Base-by-base conservation (phyloP, 2,329 filamentous ascomycete species). In the Penicillium rolfsii region DNA sequence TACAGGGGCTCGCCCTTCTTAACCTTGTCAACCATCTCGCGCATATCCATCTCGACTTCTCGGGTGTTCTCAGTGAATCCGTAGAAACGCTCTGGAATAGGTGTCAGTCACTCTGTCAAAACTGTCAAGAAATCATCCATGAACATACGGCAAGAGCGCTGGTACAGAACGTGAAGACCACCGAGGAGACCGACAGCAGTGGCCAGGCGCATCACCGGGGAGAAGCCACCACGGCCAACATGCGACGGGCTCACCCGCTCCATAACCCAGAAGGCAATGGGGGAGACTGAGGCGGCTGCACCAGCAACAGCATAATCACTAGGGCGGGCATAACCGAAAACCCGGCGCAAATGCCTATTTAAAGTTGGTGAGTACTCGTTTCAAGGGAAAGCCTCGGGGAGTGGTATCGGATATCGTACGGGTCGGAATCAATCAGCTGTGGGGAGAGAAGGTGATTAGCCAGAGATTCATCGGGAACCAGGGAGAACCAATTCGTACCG, bases 371-470 rank as follows among this genome's bases (percentile, higher is more conserved):
- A 62, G 76, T 70, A 69, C 50, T 55, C 46, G 38, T 56, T 66
- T 61, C 52, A 66, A 61, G 57, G 60, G 60, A 52, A 55, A 43
- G 60, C 59, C 59, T 36, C 19, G 50, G 50, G 60, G 68, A 59
- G 68, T 60, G 58, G 68, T 60, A 59, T 64, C 41, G 53, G 53
- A 41, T 56, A 28, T 79, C 89, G 76, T 93, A 97, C 93, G 95
- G 95, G 81, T 99, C 95, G 83, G 91, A 96, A 84, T 99, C 95
- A 80, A 99, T 98, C 82, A 98, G 90, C 95, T 99, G 81, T 26
- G 38, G 38, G 38, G 24, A 35, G 41, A 26, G 16, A 48, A 26
- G 30, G 14, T 22, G 46, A 59, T 70, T 66, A 69, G 70, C 69
- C 61, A 56, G 43, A 49, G 52, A 49, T 52, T 5, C 19, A 49